Evolutionary conservation across 805 yeast genomes (phyloP).

Genomic region (Kuraishia floccosa): DNA sequence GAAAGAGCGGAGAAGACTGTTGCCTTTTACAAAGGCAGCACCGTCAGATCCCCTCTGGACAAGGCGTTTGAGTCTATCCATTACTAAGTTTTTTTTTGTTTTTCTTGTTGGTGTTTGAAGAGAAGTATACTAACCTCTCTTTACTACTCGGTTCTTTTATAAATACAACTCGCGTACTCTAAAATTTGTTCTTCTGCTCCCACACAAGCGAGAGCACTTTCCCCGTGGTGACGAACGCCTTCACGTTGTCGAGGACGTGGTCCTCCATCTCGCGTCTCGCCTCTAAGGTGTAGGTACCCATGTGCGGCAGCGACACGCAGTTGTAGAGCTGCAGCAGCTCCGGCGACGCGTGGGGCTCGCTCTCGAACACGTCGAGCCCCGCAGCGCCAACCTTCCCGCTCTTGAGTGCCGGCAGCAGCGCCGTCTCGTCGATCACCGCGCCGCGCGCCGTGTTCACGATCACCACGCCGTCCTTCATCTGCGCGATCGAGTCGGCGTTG

Average conservation of each 20-base stretch:
- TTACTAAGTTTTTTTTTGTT: not conserved
- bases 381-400: constrained; percentile 54
- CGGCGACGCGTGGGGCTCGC: constrained; percentile 57
- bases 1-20: constrained; percentile 72
- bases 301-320: constrained; percentile 74
- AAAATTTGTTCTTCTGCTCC: constrained; percentile 33
- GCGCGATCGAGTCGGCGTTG: constrained; percentile 42
- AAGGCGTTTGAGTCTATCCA: constrained; percentile 48
- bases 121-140: not conserved
- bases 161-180: constrained; percentile 1
- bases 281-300: constrained; percentile 75
- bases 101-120: not conserved
- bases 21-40: constrained; percentile 71
- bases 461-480: constrained; percentile 73
- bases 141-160: constrained; percentile 1
- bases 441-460: constrained; percentile 86
- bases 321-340: constrained; percentile 54
- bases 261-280: constrained; percentile 75
- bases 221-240: constrained; percentile 45
- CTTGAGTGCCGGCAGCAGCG: constrained; percentile 42
- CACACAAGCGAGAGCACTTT: constrained; percentile 69
- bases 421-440: constrained; percentile 60
- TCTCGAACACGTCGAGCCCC: constrained; percentile 72
- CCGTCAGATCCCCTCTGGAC: constrained; percentile 65
- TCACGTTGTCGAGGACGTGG: constrained; percentile 59